Evolutionary conservation across 495 filamentous ascomycete genomes (phyloP).

Genomic region (Tuber melanosporum): DNA sequence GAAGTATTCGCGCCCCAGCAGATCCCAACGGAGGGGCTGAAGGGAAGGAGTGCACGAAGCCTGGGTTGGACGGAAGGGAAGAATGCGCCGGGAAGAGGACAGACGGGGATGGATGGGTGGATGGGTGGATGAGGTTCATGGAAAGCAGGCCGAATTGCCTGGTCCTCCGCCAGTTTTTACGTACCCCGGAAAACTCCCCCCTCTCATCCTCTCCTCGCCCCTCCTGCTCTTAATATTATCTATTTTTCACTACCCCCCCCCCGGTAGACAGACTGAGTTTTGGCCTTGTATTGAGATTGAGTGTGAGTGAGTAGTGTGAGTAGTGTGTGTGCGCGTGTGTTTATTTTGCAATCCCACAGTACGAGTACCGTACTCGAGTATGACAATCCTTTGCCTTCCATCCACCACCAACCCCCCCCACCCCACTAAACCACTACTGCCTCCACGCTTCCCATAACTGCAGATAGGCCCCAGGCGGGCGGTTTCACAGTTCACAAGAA

Average conservation of each 20-base stretch:
- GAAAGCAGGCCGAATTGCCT: constrained; percentile 19
- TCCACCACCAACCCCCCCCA: constrained; percentile 23
- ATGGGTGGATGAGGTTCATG: constrained; percentile 17
- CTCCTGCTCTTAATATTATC: constrained; percentile 9
- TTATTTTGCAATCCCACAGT: constrained; percentile 16
- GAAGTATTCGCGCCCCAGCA: constrained; percentile 32
- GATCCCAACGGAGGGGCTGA: constrained; percentile 39
- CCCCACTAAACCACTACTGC: constrained; percentile 14
- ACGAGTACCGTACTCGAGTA: constrained; percentile 3
- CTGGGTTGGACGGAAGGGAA: constrained; percentile 35
- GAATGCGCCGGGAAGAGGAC: constrained; percentile 35
- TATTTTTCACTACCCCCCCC: neutral
- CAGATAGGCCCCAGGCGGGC: constrained; percentile 31
- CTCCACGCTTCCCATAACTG: constrained; percentile 10
- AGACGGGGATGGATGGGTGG: constrained; percentile 12
- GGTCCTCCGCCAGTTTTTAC: constrained; percentile 10
- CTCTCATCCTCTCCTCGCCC: neutral
- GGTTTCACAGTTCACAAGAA: constrained; percentile 33
- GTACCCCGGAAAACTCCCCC: constrained; percentile 19
- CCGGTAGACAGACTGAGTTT: constrained; percentile 5
- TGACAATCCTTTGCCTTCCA: no score
- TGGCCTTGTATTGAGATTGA: constrained; percentile 1
- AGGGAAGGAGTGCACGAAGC: constrained; percentile 36
- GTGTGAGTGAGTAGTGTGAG: neutral
- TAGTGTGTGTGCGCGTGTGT: constrained; percentile 8